Evolutionary conservation across 495 filamentous ascomycete species (phyloP).

Genomic region (Podospora pseudoanserina): DNA sequence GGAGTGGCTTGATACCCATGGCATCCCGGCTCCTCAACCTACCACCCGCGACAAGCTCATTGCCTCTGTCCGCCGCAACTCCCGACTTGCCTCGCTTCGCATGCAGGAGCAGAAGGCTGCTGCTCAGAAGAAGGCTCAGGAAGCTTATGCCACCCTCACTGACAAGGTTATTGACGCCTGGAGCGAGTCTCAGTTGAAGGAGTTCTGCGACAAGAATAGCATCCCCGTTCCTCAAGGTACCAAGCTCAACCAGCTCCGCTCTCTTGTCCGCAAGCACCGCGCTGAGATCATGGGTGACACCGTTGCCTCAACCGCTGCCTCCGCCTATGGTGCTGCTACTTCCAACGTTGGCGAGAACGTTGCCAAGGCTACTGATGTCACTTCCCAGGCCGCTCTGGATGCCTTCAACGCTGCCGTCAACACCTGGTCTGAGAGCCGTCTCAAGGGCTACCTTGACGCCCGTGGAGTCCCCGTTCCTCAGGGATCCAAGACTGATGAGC

Average conservation of each 20-base stretch:
- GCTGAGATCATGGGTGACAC: conserved; percentile 67
- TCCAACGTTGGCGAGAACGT: conserved; percentile 75
- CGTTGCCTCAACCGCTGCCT: conserved; percentile 56
- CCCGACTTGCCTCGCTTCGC: conserved; percentile 69
- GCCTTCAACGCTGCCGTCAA: conserved; percentile 61
- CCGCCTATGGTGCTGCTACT: conserved; percentile 74
- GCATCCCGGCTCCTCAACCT: conserved; percentile 83
- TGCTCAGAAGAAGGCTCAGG: conserved; percentile 61
- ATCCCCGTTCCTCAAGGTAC: conserved; percentile 90
- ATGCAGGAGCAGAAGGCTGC: conserved; percentile 56
- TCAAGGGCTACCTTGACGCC: conserved; percentile 74
- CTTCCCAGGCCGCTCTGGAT: conserved; percentile 59
- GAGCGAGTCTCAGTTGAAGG: conserved; percentile 83
- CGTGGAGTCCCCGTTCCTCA: conserved; percentile 73
- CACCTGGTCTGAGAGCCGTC: conserved; percentile 65
- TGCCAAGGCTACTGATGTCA: conserved; percentile 70
- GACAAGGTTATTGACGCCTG: conserved; percentile 85
- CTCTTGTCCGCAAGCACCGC: conserved; percentile 87
- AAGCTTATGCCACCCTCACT: conserved; percentile 66
- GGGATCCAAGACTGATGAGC: conserved; percentile 70
- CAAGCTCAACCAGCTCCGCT: conserved; percentile 80
- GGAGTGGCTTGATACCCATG: conserved; percentile 85
- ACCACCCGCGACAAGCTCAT: conserved; percentile 83
- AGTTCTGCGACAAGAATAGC: conserved; percentile 85
- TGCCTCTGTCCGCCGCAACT: conserved; percentile 85